Percentiles rank a stretch among this genome's conserved stretches.
These are phyloP conservation scores for Staphylotrichum longicolle DNA, from an alignment of 495 filamentous ascomycete genomes.

Conservation along the genomic window DNA sequence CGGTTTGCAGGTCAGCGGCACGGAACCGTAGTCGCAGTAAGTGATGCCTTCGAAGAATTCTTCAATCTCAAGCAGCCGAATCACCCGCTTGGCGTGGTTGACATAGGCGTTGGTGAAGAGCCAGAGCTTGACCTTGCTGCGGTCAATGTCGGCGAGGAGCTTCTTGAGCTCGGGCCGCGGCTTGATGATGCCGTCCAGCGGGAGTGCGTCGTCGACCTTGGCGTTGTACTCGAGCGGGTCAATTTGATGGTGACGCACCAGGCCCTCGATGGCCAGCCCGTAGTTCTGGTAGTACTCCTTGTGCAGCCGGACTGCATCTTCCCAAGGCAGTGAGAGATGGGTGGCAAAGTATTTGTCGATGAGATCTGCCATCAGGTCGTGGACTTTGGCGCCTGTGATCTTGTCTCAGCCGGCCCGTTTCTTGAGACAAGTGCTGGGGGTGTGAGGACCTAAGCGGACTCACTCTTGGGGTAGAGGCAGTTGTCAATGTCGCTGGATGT, in stretches of 20 bases:
- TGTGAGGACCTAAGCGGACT: slow-evolving; percentile 22
- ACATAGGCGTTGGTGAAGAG: slow-evolving; percentile 95
- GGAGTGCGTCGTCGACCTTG: slow-evolving; percentile 92
- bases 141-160: slow-evolving; percentile 77
- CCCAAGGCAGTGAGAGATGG: slow-evolving; percentile 66
- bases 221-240: slow-evolving; percentile 92
- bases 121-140: slow-evolving; percentile 79
- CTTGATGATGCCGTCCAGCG: slow-evolving; percentile 77
- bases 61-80: slow-evolving; percentile 75
- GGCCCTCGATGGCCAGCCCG: slow-evolving; percentile 91
- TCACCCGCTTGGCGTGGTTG: slow-evolving; percentile 79
- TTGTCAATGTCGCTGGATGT: slow-evolving; percentile 82
- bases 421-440: too few relatives aligned
- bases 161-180: slow-evolving; percentile 71
- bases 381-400: slow-evolving; percentile 60
- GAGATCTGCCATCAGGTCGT: slow-evolving; percentile 69
- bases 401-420: background rate
- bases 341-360: slow-evolving; percentile 81
- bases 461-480: slow-evolving; percentile 72
- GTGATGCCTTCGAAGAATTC: slow-evolving; percentile 92
- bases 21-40: slow-evolving; percentile 76
- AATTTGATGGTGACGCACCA: slow-evolving; percentile 92
- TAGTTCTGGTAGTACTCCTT: slow-evolving; percentile 92
- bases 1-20: slow-evolving; percentile 80
- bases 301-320: slow-evolving; percentile 80